Evolutionary conservation across 805 yeast genomes (phyloP).

Genomic region (Candida chilensis): DNA sequence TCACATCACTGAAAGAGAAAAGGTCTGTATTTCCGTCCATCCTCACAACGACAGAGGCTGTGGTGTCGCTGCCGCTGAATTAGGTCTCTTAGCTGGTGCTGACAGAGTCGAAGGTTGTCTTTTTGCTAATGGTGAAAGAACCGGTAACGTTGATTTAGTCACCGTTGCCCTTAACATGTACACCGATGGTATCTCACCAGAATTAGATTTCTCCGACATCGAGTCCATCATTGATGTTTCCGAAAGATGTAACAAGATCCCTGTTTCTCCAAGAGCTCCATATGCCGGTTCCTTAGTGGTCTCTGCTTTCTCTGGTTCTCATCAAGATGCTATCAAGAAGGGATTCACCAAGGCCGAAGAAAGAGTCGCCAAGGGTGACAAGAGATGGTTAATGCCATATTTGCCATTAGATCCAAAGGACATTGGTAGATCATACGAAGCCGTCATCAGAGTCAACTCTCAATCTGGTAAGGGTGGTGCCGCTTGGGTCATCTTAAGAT

Average conservation of each 20-base stretch:
- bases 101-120: constrained; percentile 82
- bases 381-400: constrained; percentile 69
- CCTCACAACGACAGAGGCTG: constrained; percentile 85
- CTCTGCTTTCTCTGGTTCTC: constrained; percentile 81
- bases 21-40: constrained; percentile 66
- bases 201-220: constrained; percentile 64
- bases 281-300: constrained; percentile 79
- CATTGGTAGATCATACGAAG: constrained; percentile 84
- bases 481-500: constrained; percentile 75
- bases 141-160: constrained; percentile 79
- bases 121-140: constrained; percentile 82
- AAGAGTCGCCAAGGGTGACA: constrained; percentile 20
- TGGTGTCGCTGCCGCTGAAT: constrained; percentile 83
- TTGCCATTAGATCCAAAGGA: constrained; percentile 80
- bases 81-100: constrained; percentile 80
- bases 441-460: constrained; percentile 83
- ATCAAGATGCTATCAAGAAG: constrained; percentile 82
- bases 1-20: constrained; percentile 56
- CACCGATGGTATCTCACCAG: constrained; percentile 70
- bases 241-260: constrained; percentile 75
- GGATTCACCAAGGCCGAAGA: constrained; percentile 50
- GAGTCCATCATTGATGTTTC: constrained; percentile 59
- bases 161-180: constrained; percentile 70
- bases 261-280: constrained; percentile 72
- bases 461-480: constrained; percentile 89